These are phyloP conservation scores for Hanseniaspora nectarophila DNA, from an alignment of 805 yeast genomes.

Conservation along the genomic window DNA sequence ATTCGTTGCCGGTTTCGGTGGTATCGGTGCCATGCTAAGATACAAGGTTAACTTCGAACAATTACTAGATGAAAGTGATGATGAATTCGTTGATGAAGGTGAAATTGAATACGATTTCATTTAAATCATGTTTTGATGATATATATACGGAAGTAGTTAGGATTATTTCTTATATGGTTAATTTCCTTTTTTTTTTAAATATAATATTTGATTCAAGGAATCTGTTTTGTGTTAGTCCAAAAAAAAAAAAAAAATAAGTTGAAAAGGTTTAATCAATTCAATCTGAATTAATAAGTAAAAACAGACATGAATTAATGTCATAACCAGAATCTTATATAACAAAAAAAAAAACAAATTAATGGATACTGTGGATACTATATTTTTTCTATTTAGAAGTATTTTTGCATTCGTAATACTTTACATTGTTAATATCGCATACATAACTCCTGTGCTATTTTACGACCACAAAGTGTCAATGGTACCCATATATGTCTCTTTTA, in stretches of 20 bases:
- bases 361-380: background rate
- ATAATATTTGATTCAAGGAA: background rate
- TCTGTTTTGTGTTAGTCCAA: background rate
- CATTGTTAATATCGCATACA: background rate
- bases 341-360: background rate
- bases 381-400: background rate
- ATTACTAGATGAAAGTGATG: conserved; percentile 77
- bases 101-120: conserved; percentile 30
- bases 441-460: background rate
- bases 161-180: background rate
- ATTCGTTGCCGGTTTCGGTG: conserved; percentile 96
- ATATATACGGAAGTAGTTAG: background rate
- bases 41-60: conserved; percentile 96
- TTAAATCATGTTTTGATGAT: background rate
- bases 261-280: background rate
- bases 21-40: conserved; percentile 92
- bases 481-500: conserved; percentile 47
- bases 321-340: background rate
- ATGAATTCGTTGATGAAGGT: conserved; percentile 65
- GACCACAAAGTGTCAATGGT: conserved; percentile 40
- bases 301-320: too few relatives aligned
- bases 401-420: background rate
- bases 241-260: background rate
- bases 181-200: background rate
- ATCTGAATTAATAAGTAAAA: too few relatives aligned